phyloP scores from a whole-genome alignment of 1,139 yeast genomes.

The Saccharomyces pastorianus region DNA sequence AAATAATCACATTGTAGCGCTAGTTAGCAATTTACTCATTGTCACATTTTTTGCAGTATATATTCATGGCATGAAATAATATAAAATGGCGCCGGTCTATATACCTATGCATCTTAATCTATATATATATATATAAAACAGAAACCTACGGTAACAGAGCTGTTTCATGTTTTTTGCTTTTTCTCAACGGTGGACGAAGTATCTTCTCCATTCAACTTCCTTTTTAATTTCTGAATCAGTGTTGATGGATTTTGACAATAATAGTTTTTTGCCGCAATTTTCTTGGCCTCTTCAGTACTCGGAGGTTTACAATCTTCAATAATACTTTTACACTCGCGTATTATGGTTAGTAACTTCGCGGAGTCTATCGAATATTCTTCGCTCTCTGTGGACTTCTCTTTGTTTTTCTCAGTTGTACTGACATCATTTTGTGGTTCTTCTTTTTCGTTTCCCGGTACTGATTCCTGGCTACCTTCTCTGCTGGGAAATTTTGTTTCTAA shows the following conservation, averaged over 20 bases:
- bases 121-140: not conserved
- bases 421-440: conserved; percentile 3
- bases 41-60: not conserved
- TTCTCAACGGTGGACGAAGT: conserved; percentile 5
- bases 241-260: conserved; percentile 53
- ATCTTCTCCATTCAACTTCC: conserved; percentile 16
- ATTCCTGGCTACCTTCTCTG: conserved; percentile 20
- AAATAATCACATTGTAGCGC: not conserved
- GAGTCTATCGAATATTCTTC: conserved; percentile 25
- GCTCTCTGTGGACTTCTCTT: conserved; percentile 5
- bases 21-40: not conserved
- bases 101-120: not conserved
- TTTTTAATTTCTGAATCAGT: conserved; percentile 32
- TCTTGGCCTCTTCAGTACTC: conserved; percentile 52
- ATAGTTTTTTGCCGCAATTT: conserved; percentile 55
- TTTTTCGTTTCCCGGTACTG: conserved; percentile 5
- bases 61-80: not conserved
- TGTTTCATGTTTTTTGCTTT: conserved; percentile 9
- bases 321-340: conserved; percentile 43
- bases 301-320: conserved; percentile 41
- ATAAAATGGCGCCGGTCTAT: not conserved
- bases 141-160: not conserved
- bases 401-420: conserved; percentile 10
- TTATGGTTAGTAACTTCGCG: conserved; percentile 38
- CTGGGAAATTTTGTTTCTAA: conserved; percentile 46